Conservation (phyloP, 345 rosid species). For the Euphorbia peplus region DNA sequence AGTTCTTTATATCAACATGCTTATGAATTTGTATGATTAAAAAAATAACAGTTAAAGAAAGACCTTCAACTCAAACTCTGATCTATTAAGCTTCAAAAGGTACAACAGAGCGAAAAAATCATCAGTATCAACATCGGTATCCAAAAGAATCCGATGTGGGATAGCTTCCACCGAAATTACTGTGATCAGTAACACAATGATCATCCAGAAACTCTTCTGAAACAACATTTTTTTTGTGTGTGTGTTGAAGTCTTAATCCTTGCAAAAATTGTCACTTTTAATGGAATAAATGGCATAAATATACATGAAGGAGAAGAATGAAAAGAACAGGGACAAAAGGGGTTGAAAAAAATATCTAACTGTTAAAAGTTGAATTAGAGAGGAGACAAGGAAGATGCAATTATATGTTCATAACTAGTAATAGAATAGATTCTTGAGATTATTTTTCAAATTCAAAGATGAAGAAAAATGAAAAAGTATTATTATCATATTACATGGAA, state of each 20-base stretch:
- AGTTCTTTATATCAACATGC: not conserved
- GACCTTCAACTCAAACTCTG: constrained; percentile 79
- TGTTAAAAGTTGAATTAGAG: no score
- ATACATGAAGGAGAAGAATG: not conserved
- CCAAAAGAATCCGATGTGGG: constrained; percentile 64
- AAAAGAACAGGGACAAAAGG: not conserved
- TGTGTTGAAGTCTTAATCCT: constrained; percentile 20
- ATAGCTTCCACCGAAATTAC: constrained; percentile 28
- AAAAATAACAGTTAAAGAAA: not conserved
- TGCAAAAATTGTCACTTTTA: constrained; percentile 13
- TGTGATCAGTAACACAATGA: constrained; percentile 23
- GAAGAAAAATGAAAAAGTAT: not conserved
- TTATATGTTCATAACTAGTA: constrained; percentile 11
- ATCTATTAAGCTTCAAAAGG: constrained; percentile 72
- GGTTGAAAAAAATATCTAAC: not conserved
- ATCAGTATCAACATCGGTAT: constrained; percentile 84
- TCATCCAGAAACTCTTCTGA: constrained; percentile 22
- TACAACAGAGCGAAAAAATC: constrained; percentile 83
- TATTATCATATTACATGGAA: not conserved
- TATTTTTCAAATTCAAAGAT: not conserved
- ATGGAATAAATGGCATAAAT: not conserved
- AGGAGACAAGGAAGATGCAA: constrained; percentile 14
- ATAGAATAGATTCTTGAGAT: constrained; percentile 14
- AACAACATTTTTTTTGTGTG: constrained; percentile 26
- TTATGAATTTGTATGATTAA: not conserved